These are phyloP conservation scores for Solanum etuberosum DNA, from an alignment of 257 asterid genomes.

Conservation along the genomic window DNA sequence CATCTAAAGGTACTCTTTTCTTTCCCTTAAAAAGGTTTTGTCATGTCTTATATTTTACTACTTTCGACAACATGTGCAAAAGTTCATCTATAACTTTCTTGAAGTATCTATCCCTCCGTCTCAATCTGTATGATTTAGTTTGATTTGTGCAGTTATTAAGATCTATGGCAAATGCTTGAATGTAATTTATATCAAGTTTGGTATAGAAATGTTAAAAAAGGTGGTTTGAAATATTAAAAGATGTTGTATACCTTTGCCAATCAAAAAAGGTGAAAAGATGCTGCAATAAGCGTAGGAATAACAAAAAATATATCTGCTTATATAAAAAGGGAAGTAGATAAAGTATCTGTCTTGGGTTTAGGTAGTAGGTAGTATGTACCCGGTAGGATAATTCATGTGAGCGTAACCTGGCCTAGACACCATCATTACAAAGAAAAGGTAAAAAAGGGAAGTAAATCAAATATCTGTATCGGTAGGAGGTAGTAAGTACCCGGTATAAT, in stretches of 20 bases:
- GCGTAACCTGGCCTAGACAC: neutral
- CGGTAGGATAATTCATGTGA: neutral
- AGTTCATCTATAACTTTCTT: neutral
- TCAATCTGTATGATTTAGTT: neutral
- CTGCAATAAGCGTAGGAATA: neutral
- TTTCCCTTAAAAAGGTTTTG: neutral
- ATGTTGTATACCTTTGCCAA: neutral
- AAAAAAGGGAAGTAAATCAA: neutral
- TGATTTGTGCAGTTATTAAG: neutral
- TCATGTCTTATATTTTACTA: neutral
- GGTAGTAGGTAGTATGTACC: neutral
- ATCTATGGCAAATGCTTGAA: neutral
- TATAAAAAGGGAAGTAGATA: neutral
- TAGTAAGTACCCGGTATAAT: neutral
- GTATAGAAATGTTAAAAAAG: neutral
- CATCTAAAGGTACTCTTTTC: slow-evolving; percentile 62
- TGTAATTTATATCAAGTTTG: neutral
- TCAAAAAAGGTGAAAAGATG: neutral
- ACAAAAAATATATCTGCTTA: neutral
- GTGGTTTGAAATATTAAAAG: neutral
- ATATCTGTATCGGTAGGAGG: neutral
- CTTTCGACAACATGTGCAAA: neutral
- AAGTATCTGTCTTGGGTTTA: neutral
- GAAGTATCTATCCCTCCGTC: neutral
- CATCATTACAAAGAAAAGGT: neutral